Evolutionary conservation across 2,329 filamentous ascomycete species (phyloP).

Genomic region (Aaosphaeria pasadenensis): DNA sequence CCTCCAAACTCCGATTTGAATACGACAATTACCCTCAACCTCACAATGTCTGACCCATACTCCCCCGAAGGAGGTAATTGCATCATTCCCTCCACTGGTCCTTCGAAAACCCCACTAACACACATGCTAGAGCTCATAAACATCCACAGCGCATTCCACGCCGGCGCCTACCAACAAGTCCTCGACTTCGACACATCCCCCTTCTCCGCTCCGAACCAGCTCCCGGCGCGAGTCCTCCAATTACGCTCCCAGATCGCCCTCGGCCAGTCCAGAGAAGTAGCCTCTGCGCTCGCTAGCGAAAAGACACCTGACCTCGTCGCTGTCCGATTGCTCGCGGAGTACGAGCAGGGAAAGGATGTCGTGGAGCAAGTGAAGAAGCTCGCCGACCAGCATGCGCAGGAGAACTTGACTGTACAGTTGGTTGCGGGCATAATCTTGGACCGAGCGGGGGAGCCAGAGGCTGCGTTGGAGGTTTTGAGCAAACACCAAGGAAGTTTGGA

Average conservation of each 20-base stretch:
- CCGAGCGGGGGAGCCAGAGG: slow-evolving; percentile 75
- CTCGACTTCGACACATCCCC: slow-evolving; percentile 79
- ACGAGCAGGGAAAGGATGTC: slow-evolving; percentile 40
- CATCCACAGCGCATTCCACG: slow-evolving; percentile 65
- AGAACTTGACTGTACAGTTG: slow-evolving; percentile 76
- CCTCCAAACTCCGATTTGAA: background rate
- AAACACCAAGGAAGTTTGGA: slow-evolving; percentile 81
- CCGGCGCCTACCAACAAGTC: slow-evolving; percentile 82
- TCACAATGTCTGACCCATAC: slow-evolving; percentile 58
- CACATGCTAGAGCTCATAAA: slow-evolving; percentile 58
- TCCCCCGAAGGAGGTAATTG: slow-evolving; percentile 58
- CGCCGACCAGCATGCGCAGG: slow-evolving; percentile 61
- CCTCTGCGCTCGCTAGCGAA: slow-evolving; percentile 63
- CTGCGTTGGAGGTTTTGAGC: slow-evolving; percentile 74
- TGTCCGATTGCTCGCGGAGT: slow-evolving; percentile 72
- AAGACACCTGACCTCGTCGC: slow-evolving; percentile 69
- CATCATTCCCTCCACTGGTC: slow-evolving; percentile 9
- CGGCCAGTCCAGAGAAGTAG: slow-evolving; percentile 71
- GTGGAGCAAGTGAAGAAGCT: slow-evolving; percentile 67
- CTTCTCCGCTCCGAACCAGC: slow-evolving; percentile 74
- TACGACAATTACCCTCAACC: background rate
- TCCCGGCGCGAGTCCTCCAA: slow-evolving; percentile 73
- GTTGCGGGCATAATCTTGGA: slow-evolving; percentile 79
- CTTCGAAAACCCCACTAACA: slow-evolving; percentile 10
- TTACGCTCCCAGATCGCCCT: slow-evolving; percentile 81